These are phyloP conservation scores for Nidularia sp. DNA, from an alignment of 768 basidiomycete genomes.

Conservation along the genomic window DNA sequence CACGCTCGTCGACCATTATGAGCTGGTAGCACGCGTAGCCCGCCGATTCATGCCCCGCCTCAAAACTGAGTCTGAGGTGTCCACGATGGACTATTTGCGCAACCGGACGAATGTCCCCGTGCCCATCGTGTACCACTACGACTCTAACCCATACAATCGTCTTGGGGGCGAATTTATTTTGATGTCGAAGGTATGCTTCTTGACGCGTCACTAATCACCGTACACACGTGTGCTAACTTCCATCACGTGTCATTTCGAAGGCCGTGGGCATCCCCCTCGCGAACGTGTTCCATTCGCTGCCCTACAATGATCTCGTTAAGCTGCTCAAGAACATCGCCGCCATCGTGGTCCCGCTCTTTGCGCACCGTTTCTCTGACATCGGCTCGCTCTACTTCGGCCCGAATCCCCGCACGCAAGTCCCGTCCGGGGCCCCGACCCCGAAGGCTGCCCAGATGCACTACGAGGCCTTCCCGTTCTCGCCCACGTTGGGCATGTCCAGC, in stretches of 20 bases:
- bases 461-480: slow-evolving; percentile 41
- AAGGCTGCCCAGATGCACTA: slow-evolving; percentile 34
- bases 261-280: slow-evolving; percentile 71
- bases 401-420: slow-evolving; percentile 21
- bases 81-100: slow-evolving; percentile 78
- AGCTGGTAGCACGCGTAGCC: slow-evolving; percentile 76
- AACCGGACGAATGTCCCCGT: slow-evolving; percentile 69
- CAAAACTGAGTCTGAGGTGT: slow-evolving; percentile 85
- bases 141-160: slow-evolving; percentile 81
- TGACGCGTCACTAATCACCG: background rate
- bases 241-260: slow-evolving; percentile 31
- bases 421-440: slow-evolving; percentile 39
- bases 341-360: slow-evolving; percentile 69
- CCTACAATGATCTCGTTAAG: slow-evolving; percentile 58
- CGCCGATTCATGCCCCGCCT: slow-evolving; percentile 82
- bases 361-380: slow-evolving; percentile 71
- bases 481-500: slow-evolving; percentile 28
- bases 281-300: slow-evolving; percentile 66
- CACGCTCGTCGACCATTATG: slow-evolving; percentile 53
- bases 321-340: slow-evolving; percentile 66
- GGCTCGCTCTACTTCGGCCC: slow-evolving; percentile 70
- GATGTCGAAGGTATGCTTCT: slow-evolving; percentile 73
- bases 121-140: slow-evolving; percentile 71
- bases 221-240: slow-evolving; percentile 4
- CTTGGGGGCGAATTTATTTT: slow-evolving; percentile 83